A percentile compares a stretch with the other conserved stretches of the same genome.
Conservation (phyloP, 768 basidiomycete species). For the Tylopilus subfusipes region DNA sequence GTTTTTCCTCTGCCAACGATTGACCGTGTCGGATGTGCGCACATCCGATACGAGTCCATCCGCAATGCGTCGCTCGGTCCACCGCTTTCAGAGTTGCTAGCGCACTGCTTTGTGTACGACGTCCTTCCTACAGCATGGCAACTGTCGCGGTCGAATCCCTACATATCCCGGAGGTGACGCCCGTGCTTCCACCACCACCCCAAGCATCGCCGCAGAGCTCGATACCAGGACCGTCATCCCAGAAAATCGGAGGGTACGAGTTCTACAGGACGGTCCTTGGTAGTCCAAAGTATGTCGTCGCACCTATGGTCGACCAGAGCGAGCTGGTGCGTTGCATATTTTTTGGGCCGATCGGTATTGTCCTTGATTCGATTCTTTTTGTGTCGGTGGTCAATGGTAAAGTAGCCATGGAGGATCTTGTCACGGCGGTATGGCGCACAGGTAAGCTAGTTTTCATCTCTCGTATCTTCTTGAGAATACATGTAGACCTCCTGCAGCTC, state of each 20-base stretch:
- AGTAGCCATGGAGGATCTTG: constrained; percentile 84
- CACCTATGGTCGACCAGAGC: constrained; percentile 98
- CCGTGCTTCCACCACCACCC: neutral
- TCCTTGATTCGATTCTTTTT: neutral
- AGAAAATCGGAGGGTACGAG: constrained; percentile 71
- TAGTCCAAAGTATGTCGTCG: constrained; percentile 85
- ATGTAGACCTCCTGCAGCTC: constrained; percentile 44
- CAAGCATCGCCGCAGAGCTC: neutral
- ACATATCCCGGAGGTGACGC: neutral
- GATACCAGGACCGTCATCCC: neutral
- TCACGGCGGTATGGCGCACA: constrained; percentile 81
- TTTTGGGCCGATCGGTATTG: neutral
- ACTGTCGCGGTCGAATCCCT: neutral
- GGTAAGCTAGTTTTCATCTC: constrained; percentile 34
- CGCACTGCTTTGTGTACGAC: neutral
- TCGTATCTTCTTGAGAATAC: too few relatives aligned
- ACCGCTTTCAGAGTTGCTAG: neutral
- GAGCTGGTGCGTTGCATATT: constrained; percentile 69
- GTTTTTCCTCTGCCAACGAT: neutral
- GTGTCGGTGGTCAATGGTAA: neutral
- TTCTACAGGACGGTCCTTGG: constrained; percentile 79
- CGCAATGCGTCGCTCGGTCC: constrained; percentile 6
- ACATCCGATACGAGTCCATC: neutral
- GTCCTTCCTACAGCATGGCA: constrained; percentile 5
- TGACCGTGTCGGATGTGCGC: neutral